These are phyloP conservation scores for Thalassiosira mediterranea DNA, from an alignment of 352 stramenopile species.

Conservation along the genomic window DNA sequence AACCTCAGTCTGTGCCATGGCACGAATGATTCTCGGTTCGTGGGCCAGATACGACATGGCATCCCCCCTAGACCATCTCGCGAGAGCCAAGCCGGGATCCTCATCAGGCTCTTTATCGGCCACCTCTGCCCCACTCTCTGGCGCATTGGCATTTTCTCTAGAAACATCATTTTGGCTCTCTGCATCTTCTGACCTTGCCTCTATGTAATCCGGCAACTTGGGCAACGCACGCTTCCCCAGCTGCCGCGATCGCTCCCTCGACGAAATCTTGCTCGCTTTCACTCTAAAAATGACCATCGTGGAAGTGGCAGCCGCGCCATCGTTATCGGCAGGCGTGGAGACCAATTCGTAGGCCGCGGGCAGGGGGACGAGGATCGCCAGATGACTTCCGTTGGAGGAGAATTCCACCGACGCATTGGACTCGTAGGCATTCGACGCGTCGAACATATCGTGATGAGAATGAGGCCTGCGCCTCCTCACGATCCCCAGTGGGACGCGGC, in stretches of 20 bases:
- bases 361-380: conserved; percentile 47
- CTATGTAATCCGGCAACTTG: conserved; percentile 43
- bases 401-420: conserved; percentile 44
- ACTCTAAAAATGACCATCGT: conserved; percentile 53
- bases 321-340: conserved; percentile 3
- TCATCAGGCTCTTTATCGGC: conserved; percentile 3
- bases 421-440: conserved; percentile 7
- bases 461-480: conserved; percentile 20
- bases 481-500: conserved; percentile 45
- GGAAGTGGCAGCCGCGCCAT: conserved; percentile 20
- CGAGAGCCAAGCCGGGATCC: no score
- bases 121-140: conserved; percentile 17
- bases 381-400: conserved; percentile 43
- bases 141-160: no score
- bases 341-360: conserved; percentile 34
- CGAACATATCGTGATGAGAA: no score
- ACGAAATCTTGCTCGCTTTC: conserved; percentile 31
- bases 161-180: no score
- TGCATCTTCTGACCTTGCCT: conserved; percentile 6
- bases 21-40: conserved; percentile 43
- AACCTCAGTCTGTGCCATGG: no score
- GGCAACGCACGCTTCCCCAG: conserved; percentile 25
- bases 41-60: conserved; percentile 45
- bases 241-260: conserved; percentile 26
- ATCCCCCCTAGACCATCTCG: no score